Evolutionary conservation across 306 rosid species (phyloP).

Genomic region (Rosa lucieae): DNA sequence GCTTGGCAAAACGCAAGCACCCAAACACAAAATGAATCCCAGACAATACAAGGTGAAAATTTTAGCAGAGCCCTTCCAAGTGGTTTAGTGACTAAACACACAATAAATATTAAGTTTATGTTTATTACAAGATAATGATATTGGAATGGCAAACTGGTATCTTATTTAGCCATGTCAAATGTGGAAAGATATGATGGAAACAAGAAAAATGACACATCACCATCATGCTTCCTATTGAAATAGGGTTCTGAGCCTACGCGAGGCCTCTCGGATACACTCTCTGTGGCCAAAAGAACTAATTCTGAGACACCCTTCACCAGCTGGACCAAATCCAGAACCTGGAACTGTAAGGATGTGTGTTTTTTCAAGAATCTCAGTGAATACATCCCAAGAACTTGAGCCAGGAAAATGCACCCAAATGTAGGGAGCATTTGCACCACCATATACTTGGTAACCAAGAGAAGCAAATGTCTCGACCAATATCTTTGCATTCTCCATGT

Average conservation of each 20-base stretch:
- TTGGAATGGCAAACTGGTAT: not conserved
- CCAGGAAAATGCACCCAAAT: constrained; percentile 79
- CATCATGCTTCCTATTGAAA: constrained; percentile 6
- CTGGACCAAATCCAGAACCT: constrained; percentile 68
- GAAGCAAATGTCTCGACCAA: constrained; percentile 52
- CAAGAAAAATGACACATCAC: not conserved
- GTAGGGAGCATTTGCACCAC: constrained; percentile 67
- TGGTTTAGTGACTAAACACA: not conserved
- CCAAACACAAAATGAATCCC: no score
- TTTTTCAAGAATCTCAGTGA: constrained; percentile 63
- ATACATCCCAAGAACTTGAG: constrained; percentile 63
- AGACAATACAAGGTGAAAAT: no score
- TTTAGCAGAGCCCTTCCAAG: not conserved
- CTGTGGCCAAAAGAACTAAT: constrained; percentile 56
- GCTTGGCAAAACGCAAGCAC: no score
- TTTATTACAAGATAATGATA: not conserved
- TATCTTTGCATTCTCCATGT: constrained; percentile 70
- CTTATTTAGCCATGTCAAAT: not conserved
- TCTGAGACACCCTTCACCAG: constrained; percentile 60
- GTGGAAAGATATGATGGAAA: not conserved
- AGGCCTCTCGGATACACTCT: constrained; percentile 56
- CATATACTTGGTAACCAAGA: constrained; percentile 59
- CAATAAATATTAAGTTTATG: not conserved
- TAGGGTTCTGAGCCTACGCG: constrained; percentile 44
- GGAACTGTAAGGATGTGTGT: constrained; percentile 61